phyloP scores from a whole-genome alignment of 1,284 basidiomycete genomes.

The Leccinum pachyderme region DNA sequence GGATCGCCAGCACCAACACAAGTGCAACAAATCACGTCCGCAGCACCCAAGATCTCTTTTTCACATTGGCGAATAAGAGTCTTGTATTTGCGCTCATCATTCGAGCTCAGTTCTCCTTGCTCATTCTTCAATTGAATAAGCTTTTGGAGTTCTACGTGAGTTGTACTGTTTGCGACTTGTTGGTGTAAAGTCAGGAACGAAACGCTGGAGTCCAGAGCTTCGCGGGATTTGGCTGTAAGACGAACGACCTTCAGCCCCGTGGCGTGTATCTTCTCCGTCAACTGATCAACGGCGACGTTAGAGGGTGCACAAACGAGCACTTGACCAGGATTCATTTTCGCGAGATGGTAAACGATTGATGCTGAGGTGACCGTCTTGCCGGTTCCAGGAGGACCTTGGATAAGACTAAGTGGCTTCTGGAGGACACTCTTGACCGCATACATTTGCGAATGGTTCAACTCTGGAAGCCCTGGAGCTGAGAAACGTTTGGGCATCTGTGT shows the following conservation, averaged over 20 bases:
- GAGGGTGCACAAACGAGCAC: slow-evolving; percentile 99
- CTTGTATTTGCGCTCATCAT: slow-evolving; percentile 98
- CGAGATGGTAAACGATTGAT: slow-evolving; percentile 97
- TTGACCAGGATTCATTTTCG: slow-evolving; percentile 99
- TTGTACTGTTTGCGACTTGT: slow-evolving; percentile 95
- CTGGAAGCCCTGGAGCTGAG: slow-evolving; percentile 95
- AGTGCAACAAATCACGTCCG: slow-evolving; percentile 98
- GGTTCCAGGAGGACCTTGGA: slow-evolving; percentile 98
- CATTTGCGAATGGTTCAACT: slow-evolving; percentile 99
- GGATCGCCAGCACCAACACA: slow-evolving; percentile 98
- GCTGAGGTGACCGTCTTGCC: slow-evolving; percentile 99
- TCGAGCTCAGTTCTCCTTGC: slow-evolving; percentile 94
- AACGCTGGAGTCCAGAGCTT: slow-evolving; percentile 93
- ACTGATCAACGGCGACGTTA: slow-evolving; percentile 98
- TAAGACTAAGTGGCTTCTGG: slow-evolving; percentile 97
- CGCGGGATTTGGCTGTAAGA: slow-evolving; percentile 95
- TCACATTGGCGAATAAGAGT: slow-evolving; percentile 92
- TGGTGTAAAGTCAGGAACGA: slow-evolving; percentile 94
- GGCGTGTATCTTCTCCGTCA: slow-evolving; percentile 97
- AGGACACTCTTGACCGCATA: slow-evolving; percentile 98
- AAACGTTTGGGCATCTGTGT: slow-evolving; percentile 97
- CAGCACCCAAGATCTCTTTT: slow-evolving; percentile 92
- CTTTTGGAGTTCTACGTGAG: slow-evolving; percentile 94
- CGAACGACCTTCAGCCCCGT: slow-evolving; percentile 98
- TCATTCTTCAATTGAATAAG: slow-evolving; percentile 97